phyloP scores from a whole-genome alignment of 352 stramenopile genomes.

The Globisporangium lucens region DNA sequence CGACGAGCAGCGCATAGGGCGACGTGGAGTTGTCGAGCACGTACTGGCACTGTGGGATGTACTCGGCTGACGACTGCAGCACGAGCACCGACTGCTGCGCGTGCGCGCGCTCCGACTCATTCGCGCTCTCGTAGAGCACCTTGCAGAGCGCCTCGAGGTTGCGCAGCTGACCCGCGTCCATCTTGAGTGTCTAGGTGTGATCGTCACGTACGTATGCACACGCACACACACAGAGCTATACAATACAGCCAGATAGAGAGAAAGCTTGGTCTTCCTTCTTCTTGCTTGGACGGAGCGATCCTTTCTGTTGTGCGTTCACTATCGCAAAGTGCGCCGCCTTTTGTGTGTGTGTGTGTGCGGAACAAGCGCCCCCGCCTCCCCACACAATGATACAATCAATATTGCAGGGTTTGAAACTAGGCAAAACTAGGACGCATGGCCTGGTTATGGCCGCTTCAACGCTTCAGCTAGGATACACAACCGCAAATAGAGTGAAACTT shows the following conservation, averaged over 20 bases:
- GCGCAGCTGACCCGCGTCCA: constrained; percentile 77
- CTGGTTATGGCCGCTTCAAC: background rate
- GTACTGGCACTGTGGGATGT: constrained; percentile 99
- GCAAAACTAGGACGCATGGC: background rate
- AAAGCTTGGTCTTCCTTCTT: background rate
- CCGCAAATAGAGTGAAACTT: background rate
- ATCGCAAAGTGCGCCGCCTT: constrained; percentile 6
- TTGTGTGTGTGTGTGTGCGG: background rate
- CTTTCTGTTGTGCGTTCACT: constrained; percentile 6
- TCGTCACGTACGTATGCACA: background rate
- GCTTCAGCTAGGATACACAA: background rate
- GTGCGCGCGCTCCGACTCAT: constrained; percentile 66
- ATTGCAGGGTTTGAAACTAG: background rate
- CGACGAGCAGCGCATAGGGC: constrained; percentile 95
- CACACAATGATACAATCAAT: background rate
- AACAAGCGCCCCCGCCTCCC: background rate
- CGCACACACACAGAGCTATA: background rate
- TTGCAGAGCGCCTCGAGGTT: constrained; percentile 81
- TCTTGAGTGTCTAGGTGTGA: constrained; percentile 13
- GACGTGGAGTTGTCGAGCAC: constrained; percentile 96
- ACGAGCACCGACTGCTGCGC: constrained; percentile 84
- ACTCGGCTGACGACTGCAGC: constrained; percentile 91
- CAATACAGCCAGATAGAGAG: background rate
- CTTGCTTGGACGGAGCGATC: constrained; percentile 6
- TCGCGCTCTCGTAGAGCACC: constrained; percentile 73